Evolutionary conservation across 2,329 filamentous ascomycete species (phyloP).

Genomic region (Proliferodiscus dingleyae): DNA sequence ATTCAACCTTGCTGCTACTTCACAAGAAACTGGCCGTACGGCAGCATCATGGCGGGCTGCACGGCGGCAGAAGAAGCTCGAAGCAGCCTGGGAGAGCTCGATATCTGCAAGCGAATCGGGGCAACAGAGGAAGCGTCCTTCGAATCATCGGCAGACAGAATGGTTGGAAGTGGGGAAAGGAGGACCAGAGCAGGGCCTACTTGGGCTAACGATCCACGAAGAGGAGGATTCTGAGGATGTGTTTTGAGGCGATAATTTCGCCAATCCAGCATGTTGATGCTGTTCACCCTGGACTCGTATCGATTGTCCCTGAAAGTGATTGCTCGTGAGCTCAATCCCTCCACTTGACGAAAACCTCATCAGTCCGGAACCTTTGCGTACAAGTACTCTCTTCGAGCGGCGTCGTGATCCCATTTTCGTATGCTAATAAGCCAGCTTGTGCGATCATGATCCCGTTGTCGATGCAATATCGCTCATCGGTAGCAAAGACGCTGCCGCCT

Average conservation of each 20-base stretch:
- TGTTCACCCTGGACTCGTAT: too few relatives aligned
- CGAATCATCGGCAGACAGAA: constrained; percentile 23
- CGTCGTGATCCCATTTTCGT: constrained; percentile 74
- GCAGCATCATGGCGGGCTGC: constrained; percentile 22
- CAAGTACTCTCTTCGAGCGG: constrained; percentile 75
- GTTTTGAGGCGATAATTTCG: constrained; percentile 16
- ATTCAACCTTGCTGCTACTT: constrained; percentile 38
- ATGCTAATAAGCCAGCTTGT: constrained; percentile 85
- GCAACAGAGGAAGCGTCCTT: constrained; percentile 9
- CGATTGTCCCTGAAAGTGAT: too few relatives aligned
- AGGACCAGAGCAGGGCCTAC: constrained; percentile 39
- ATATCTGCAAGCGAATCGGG: constrained; percentile 11
- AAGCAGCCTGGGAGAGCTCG: constrained; percentile 22
- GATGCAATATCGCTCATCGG: constrained; percentile 96
- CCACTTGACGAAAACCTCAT: constrained; percentile 78
- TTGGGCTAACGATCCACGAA: constrained; percentile 66
- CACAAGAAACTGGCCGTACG: constrained; percentile 19
- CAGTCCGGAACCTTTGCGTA: constrained; percentile 77
- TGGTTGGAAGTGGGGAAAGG: constrained; percentile 25
- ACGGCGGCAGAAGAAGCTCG: constrained; percentile 22
- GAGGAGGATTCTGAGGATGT: constrained; percentile 54
- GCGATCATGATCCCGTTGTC: constrained; percentile 99
- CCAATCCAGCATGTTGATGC: background rate
- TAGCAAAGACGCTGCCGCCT: constrained; percentile 87
- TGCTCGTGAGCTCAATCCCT: constrained; percentile 58